Base-by-base conservation (phyloP, 345 rosid genomes). In the Eucalyptus coolabah region DNA sequence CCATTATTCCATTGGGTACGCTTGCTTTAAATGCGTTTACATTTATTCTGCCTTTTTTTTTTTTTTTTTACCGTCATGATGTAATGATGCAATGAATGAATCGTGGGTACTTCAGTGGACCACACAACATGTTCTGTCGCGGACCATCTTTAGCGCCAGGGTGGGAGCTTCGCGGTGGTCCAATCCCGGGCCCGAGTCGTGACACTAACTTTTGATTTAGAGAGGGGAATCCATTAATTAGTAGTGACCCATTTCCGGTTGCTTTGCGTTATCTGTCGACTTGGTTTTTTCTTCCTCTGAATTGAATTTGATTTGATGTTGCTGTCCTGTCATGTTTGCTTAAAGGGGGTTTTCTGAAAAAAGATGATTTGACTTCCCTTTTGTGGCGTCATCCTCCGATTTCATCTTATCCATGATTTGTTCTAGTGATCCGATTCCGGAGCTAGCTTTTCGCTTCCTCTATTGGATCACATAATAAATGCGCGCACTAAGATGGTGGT, bases 1-100 rank as follows among this genome's bases (percentile, higher is more conserved):
- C 95, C 87, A 90, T 96, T 49, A 50, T 96, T 42, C 98, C 97
- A 11, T 53, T 91, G 9, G 95, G 97, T 94, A 93, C 16, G 45
- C 54, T 42, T 34, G 40, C 81, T 45, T 17, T 63, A 50, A 28
- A 17, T 5, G 3, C 23, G 12, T 28, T 32, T 42, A 12, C 34
- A 50, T 42, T 21, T 53, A 23, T 42, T 87, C n/a, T 34, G 40
- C 23, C 0, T 23, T 44, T 37, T 13, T 10, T 34, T 12, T 2
- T 30, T 18, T 4, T 59, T 12, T 9, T 51, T 18, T 6, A 28
- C 44, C 32, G 26, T 50, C 54, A 53, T 34, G 18, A n/a, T 87
- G 26, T 34, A 32, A 12, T 18, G 40, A 49, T 18, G 37, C 32
- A 86, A 24, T 86, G 67, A 30, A 34, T 34, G 82, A 3, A 72